Evolutionary conservation across 495 filamentous ascomycete species (phyloP).

Genomic region (Aspergillus taichungensis): DNA sequence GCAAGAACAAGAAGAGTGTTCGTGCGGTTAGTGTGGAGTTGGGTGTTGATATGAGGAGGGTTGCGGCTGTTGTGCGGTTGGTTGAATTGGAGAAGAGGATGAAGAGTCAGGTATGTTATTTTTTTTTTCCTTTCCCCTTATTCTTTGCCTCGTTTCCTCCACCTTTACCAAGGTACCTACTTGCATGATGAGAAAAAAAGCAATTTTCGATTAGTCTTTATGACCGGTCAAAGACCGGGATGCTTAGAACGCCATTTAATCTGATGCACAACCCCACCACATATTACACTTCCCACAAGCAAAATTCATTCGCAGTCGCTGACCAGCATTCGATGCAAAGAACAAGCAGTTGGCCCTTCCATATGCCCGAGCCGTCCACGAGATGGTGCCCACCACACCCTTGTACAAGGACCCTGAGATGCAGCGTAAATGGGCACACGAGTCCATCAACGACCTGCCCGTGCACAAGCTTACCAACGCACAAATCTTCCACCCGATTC

Average conservation of each 20-base stretch:
- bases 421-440: constrained; percentile 42
- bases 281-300: constrained; percentile 5
- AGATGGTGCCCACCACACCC: constrained; percentile 66
- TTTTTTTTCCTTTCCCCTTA: constrained; percentile 6
- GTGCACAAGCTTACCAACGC: constrained; percentile 68
- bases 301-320: neutral
- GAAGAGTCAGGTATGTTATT: constrained; percentile 55
- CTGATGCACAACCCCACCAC: constrained; percentile 16
- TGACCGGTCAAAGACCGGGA: constrained; percentile 54
- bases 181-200: constrained; percentile 58
- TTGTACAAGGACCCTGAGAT: constrained; percentile 16
- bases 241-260: constrained; percentile 56
- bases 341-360: constrained; percentile 66
- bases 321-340: constrained; percentile 36
- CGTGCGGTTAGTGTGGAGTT: constrained; percentile 69
- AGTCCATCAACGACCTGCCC: constrained; percentile 86
- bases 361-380: constrained; percentile 65
- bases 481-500: constrained; percentile 83
- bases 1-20: constrained; percentile 52
- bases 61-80: constrained; percentile 81
- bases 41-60: constrained; percentile 74
- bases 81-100: constrained; percentile 79
- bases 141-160: constrained; percentile 1
- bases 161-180: no score
- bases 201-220: constrained; percentile 99